Percentiles rank a stretch among this genome's conserved stretches.
These are phyloP conservation scores for Kluyveromyces sp. DNA, from an alignment of 1,139 yeast species.

Conservation along the genomic window DNA sequence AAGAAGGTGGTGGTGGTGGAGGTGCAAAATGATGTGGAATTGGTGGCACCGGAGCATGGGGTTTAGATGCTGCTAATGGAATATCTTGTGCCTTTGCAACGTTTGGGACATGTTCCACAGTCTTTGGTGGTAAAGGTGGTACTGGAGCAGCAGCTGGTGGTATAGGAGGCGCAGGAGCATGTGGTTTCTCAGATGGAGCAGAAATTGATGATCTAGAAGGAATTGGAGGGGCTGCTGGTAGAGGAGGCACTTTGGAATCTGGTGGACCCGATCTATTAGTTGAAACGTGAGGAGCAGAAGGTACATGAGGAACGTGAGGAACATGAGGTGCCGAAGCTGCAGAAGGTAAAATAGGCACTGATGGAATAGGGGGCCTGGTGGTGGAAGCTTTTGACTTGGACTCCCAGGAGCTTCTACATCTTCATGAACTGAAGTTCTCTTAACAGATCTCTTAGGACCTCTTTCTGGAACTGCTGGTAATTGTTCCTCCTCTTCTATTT, in stretches of 20 bases:
- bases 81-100: background rate
- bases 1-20: conserved; percentile 9
- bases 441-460: background rate
- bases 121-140: conserved; percentile 8
- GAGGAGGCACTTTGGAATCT: too few relatives aligned
- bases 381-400: background rate
- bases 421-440: background rate
- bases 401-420: background rate
- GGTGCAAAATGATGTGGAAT: conserved; percentile 10
- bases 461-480: background rate
- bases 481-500: background rate
- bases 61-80: background rate
- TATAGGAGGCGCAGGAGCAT: conserved; percentile 17
- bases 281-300: conserved; percentile 2
- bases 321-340: too few relatives aligned
- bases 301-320: background rate
- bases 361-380: background rate
- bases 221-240: background rate
- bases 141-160: conserved; percentile 15
- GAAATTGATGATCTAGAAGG: background rate
- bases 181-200: conserved; percentile 13
- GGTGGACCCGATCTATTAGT: background rate
- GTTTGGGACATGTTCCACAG: background rate
- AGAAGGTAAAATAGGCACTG: background rate
- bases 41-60: conserved; percentile 16